Conservation (phyloP, 345 rosid genomes). For the Isatis tinctoria region DNA sequence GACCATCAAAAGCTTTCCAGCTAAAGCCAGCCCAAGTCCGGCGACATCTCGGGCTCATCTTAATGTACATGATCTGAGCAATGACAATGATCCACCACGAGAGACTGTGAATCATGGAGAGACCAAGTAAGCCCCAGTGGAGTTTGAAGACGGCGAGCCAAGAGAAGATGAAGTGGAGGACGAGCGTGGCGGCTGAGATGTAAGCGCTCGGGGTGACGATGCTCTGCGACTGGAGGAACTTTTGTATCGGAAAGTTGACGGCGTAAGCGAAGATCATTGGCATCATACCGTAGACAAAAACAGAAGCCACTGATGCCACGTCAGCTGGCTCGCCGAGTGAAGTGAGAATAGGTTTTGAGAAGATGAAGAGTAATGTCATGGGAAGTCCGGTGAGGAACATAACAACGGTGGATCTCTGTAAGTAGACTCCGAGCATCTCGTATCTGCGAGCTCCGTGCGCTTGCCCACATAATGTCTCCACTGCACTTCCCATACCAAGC, state of each 20-base stretch:
- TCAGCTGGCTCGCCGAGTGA: slow-evolving; percentile 49
- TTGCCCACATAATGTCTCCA: slow-evolving; percentile 81
- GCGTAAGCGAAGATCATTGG: slow-evolving; percentile 72
- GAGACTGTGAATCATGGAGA: slow-evolving; percentile 40
- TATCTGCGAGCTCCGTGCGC: slow-evolving; percentile 66
- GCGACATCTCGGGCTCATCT: slow-evolving; percentile 40
- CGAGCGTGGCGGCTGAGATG: slow-evolving; percentile 46
- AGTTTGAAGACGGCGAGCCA: slow-evolving; percentile 49
- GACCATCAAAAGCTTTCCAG: slow-evolving; percentile 47
- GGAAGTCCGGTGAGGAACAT: slow-evolving; percentile 47
- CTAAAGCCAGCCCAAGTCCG: slow-evolving; percentile 55
- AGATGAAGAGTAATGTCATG: slow-evolving; percentile 44
- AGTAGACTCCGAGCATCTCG: slow-evolving; percentile 64
- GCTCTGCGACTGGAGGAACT: slow-evolving; percentile 60
- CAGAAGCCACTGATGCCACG: slow-evolving; percentile 53
- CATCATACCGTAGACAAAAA: slow-evolving; percentile 60
- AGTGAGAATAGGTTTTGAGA: slow-evolving; percentile 47
- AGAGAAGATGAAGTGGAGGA: slow-evolving; percentile 41
- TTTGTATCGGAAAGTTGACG: slow-evolving; percentile 60
- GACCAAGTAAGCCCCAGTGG: slow-evolving; percentile 47
- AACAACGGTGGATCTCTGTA: slow-evolving; percentile 63
- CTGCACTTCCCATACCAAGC: slow-evolving; percentile 90
- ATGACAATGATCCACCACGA: slow-evolving; percentile 60
- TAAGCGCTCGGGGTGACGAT: slow-evolving; percentile 66
- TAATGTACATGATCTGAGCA: slow-evolving; percentile 52